Evolutionary conservation across 225 moss, liverwort and hornwort species (phyloP), one percentile per base, ranked within the genome.

Genomic region (Climacium dendroides): DNA sequence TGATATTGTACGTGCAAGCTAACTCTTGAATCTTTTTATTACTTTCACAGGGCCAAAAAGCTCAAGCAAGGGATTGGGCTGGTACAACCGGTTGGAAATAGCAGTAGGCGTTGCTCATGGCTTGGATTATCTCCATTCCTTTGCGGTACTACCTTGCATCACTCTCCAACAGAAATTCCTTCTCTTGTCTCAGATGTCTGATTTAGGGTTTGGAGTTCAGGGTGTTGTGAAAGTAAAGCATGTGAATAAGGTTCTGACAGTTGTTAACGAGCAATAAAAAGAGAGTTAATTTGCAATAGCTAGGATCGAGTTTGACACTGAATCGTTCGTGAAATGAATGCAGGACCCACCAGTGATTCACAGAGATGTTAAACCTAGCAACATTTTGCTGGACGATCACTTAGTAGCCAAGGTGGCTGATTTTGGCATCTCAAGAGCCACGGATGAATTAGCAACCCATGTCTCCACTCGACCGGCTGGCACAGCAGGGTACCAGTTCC

Each of bases 81-180:
- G 94, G 94, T 94, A 92, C 87, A 90, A 83, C 80, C 87, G 94
- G 34, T 82, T 95, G 92, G 93, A 94, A 67, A 95, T 95, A 54
- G 95, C 95, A 48, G 91, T 94, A 16, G 85, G 89, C 39, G 91
- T 95, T 55, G 95, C 92, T 74, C 90, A 92, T 59, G 93, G 94
- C 81, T 86, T 94, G 87, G 94, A 95, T 24, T 94, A 95, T 86
- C 89, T 91, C 25, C 92, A 94, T 78, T 91, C 89, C 53, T 90
- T 85, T 70, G 92, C 90, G 88, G 93, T 91, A 87, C 39, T 26
- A 30, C 71, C 53, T 80, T 65, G 30, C 82, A 53, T 57, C 66
- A 65, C 54, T 61, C 87, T 91, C 50, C 35, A n/a, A 64, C 47
- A 64, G 2, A 62, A 71, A 34, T 5, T 41, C 28, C 79, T 79